Evolutionary conservation across 352 stramenopile species (phyloP), one percentile per base, ranked within the genome.

Genomic region (Globisporangium cylindrosporum): DNA sequence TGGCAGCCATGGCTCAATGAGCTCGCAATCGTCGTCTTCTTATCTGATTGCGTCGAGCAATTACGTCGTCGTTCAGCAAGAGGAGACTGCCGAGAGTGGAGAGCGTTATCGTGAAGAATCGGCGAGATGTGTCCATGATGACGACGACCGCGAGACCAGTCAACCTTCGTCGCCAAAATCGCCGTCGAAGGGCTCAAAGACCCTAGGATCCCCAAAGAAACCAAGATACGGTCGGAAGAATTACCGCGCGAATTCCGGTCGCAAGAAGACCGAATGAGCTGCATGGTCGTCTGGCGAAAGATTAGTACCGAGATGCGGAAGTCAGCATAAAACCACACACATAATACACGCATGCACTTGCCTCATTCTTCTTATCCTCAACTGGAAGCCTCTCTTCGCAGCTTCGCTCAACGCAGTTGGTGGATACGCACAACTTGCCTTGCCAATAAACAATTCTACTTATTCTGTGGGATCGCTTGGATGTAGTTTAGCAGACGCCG

Each of bases 401-500:
- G 22, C 60, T 20, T 66, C 54, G 14, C 22, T 43, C 9, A 46
- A 48, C 18, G 27, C 46, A 12, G 22, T 24, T 20, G 60, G 51
- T 59, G n/a, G 46, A 66, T 65, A 32, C 27, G 59, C 48, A 65
- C 46, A 58, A 34, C 46, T 48, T 9, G 43, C 9, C 56, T 62
- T 15, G 54, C 54, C 53, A 68, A 62, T 54, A 71, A 68, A 67
- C 66, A 62, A 38, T 65, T 75, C 77, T 74, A 82, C 68, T 80
- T 91, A 48, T 78, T 75, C 25, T 66, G 64, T 25, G 84, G 84
- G 56, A 93, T 89, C n/a, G 77, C 80, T 68, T 79, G 72, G 68
- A 96, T 88, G 75, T 94, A 94, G 72, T 90, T 73, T 24, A 96
- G 80, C 64, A 96, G 74, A 36, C 83, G 82, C 34, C 73, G 80